phyloP scores from a whole-genome alignment of 768 basidiomycete species.

The Termitomyces sp. region DNA sequence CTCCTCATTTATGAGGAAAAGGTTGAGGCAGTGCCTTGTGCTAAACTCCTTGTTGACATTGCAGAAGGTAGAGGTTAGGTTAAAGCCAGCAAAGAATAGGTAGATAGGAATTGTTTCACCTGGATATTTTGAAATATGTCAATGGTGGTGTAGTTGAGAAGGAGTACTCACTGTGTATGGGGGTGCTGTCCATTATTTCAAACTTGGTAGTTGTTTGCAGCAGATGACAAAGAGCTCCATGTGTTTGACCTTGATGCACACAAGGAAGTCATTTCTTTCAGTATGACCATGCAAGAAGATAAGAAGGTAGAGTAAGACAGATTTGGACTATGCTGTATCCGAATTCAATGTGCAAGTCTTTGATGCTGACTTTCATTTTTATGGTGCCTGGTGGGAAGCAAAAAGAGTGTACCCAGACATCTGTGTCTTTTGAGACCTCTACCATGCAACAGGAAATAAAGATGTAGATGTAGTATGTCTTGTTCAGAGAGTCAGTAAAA shows the following conservation, averaged over 20 bases:
- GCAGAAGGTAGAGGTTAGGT: conserved; percentile 98
- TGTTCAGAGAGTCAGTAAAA: too few relatives aligned
- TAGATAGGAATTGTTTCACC: conserved; percentile 99
- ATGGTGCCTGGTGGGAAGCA: conserved; percentile 94
- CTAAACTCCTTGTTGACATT: conserved; percentile 99
- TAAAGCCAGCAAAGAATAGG: conserved; percentile 95
- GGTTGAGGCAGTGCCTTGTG: conserved; percentile 92
- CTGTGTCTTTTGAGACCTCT: conserved; percentile 91
- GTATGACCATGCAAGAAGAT: conserved; percentile 21
- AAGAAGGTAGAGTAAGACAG: conserved; percentile 21
- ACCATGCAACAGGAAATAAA: conserved; percentile 83
- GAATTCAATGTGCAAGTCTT: conserved; percentile 98
- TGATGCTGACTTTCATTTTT: conserved; percentile 99
- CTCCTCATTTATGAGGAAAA: conserved; percentile 99
- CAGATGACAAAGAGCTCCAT: conserved; percentile 99
- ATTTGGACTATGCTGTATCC: conserved; percentile 99
- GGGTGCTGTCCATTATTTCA: conserved; percentile 98
- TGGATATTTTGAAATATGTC: conserved; percentile 18
- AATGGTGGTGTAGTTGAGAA: neutral
- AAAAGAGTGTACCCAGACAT: conserved; percentile 69
- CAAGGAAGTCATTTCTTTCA: conserved; percentile 84
- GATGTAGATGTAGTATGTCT: too few relatives aligned
- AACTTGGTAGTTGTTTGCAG: conserved; percentile 97
- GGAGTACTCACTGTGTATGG: conserved; percentile 71
- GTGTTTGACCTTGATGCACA: conserved; percentile 97